A percentile compares a stretch with the other conserved stretches of the same genome.
These are phyloP conservation scores for Wickerhamomyces sp. DNA, from an alignment of 1,139 yeast genomes.

Conservation along the genomic window DNA sequence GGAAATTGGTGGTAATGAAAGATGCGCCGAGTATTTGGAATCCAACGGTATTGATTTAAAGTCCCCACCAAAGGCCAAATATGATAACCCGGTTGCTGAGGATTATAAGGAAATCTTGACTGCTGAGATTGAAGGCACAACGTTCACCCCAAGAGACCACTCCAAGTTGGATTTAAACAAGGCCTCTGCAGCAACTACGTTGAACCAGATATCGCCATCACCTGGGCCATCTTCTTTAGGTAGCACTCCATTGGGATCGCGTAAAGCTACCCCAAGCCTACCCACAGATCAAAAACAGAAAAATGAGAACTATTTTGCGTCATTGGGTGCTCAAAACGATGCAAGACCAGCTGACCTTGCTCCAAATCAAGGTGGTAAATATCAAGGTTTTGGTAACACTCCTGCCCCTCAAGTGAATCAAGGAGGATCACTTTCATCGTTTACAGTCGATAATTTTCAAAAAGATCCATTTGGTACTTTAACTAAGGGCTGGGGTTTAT, in stretches of 20 bases:
- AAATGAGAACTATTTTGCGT: conserved; percentile 80
- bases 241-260: conserved; percentile 35
- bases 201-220: conserved; percentile 1
- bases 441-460: conserved; percentile 74
- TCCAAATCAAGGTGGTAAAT: conserved; percentile 93
- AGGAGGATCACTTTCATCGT: conserved; percentile 43
- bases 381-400: conserved; percentile 84
- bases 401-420: conserved; percentile 33
- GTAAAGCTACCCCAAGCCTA: conserved; percentile 35
- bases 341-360: conserved; percentile 73
- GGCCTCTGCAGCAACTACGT: conserved; percentile 4
- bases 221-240: conserved; percentile 2
- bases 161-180: conserved; percentile 30
- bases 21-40: conserved; percentile 62
- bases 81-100: conserved; percentile 86
- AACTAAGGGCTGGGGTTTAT: conserved; percentile 90
- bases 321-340: conserved; percentile 68
- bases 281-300: conserved; percentile 44
- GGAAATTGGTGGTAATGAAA: conserved; percentile 93
- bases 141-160: conserved; percentile 64
- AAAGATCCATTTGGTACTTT: conserved; percentile 85
- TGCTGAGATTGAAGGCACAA: conserved; percentile 68
- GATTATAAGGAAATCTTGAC: conserved; percentile 84
- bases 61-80: conserved; percentile 67
- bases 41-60: conserved; percentile 66